phyloP scores from a whole-genome alignment of 1,139 yeast species.

The Suzukiozyma palmioleophila region DNA sequence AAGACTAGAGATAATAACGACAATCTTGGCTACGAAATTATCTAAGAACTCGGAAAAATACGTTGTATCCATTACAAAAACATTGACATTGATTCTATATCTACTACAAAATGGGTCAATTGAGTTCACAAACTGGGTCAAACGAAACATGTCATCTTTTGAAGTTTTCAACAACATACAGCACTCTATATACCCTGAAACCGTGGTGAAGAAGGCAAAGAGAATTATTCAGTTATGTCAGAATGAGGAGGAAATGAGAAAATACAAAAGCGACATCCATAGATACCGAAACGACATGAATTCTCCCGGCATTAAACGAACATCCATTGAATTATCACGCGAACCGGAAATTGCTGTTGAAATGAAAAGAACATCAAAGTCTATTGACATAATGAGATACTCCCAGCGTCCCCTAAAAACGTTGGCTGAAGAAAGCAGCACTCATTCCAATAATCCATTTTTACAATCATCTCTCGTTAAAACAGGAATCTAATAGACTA shows the following conservation, averaged over 20 bases:
- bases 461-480: not conserved
- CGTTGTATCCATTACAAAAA: slow-evolving; percentile 19
- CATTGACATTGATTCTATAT: slow-evolving; percentile 33
- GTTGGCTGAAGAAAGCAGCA: not conserved
- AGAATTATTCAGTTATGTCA: slow-evolving; percentile 26
- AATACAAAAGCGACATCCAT: slow-evolving; percentile 35
- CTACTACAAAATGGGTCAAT: slow-evolving; percentile 37
- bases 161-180: not conserved
- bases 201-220: slow-evolving; percentile 26
- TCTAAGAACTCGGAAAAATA: not conserved
- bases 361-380: not conserved
- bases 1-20: slow-evolving; percentile 14
- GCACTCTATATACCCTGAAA: slow-evolving; percentile 12
- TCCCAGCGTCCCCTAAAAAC: not conserved
- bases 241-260: slow-evolving; percentile 20
- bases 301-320: slow-evolving; percentile 28
- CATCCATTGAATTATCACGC: slow-evolving; percentile 8
- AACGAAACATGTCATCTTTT: slow-evolving; percentile 5
- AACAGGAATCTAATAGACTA: too few relatives aligned
- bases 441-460: not conserved
- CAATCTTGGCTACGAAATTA: slow-evolving; percentile 14
- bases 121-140: slow-evolving; percentile 29
- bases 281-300: slow-evolving; percentile 36
- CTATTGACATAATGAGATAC: not conserved
- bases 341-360: not conserved